Conservation (phyloP, 225 moss, liverwort and hornwort species). For the Marchantia paleacea region DNA sequence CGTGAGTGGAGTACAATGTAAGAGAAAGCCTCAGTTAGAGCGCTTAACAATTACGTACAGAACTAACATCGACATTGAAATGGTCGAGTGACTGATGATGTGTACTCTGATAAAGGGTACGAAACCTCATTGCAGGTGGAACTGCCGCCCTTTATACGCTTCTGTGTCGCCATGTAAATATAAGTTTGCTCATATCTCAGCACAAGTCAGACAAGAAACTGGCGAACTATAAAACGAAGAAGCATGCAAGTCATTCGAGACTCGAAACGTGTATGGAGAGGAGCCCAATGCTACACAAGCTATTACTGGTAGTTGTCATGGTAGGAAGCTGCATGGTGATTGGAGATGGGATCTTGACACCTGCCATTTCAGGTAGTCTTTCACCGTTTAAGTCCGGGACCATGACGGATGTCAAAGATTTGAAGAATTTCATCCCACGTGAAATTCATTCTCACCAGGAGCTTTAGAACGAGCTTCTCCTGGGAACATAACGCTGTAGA, state of each 20-base stretch:
- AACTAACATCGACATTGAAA: not conserved
- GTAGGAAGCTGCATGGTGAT: slow-evolving; percentile 53
- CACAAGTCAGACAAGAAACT: slow-evolving; percentile 42
- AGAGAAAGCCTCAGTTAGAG: too few relatives aligned
- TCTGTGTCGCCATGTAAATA: slow-evolving; percentile 49
- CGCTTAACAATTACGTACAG: not conserved
- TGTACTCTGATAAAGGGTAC: too few relatives aligned
- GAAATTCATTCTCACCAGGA: too few relatives aligned
- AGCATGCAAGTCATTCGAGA: slow-evolving; percentile 17
- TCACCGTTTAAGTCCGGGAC: slow-evolving; percentile 1
- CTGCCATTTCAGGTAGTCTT: slow-evolving; percentile 50
- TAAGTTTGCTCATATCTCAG: slow-evolving; percentile 44
- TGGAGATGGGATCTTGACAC: slow-evolving; percentile 54
- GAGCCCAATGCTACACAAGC: slow-evolving; percentile 23
- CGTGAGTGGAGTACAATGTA: too few relatives aligned
- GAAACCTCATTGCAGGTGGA: slow-evolving; percentile 31
- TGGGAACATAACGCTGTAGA: too few relatives aligned
- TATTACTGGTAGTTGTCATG: slow-evolving; percentile 41
- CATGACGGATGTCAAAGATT: not conserved
- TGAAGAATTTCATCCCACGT: not conserved
- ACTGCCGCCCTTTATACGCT: slow-evolving; percentile 45
- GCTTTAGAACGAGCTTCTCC: too few relatives aligned
- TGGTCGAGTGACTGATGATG: too few relatives aligned
- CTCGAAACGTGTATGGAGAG: slow-evolving; percentile 29
- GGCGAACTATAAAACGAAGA: slow-evolving; percentile 39